These are phyloP conservation scores for Emiliania huxleyi DNA, from an alignment of 78 protist genomes.

Conservation along the genomic window DNA sequence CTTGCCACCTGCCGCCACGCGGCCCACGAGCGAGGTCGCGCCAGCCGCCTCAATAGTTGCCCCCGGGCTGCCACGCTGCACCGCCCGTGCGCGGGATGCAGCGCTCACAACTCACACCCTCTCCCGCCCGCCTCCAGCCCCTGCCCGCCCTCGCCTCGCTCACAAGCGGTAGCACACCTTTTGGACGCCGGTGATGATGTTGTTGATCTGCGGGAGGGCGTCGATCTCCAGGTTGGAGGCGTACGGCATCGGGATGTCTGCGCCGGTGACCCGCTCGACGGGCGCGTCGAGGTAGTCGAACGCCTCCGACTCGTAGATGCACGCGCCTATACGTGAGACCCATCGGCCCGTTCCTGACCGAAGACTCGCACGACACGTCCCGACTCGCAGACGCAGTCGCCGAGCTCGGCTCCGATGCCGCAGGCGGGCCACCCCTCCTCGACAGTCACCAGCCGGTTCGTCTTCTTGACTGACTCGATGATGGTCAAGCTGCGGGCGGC, in stretches of 20 bases:
- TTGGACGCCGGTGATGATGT: not conserved
- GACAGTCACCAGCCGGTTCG: constrained; percentile 85
- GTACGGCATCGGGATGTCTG: constrained; percentile 96
- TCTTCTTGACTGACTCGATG: constrained; percentile 86
- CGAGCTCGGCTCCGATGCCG: constrained; percentile 94
- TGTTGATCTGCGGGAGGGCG: not conserved
- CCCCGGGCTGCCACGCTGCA: too few species aligned
- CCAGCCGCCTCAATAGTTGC: too few species aligned
- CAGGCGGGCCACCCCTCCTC: constrained; percentile 86
- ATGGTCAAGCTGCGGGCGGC: constrained; percentile 62
- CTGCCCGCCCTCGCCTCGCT: too few species aligned
- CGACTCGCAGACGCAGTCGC: constrained; percentile 50
- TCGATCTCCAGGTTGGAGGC: constrained; percentile 75
- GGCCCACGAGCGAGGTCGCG: too few species aligned
- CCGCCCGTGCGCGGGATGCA: too few species aligned
- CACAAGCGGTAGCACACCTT: constrained; percentile 29
- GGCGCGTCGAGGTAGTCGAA: constrained; percentile 96
- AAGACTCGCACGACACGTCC: too few species aligned
- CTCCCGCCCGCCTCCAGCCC: too few species aligned
- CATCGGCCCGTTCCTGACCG: too few species aligned
- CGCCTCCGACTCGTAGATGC: constrained; percentile 48
- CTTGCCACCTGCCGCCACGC: too few species aligned
- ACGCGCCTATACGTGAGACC: too few species aligned
- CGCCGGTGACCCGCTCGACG: constrained; percentile 71
- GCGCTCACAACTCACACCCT: too few species aligned